Evolutionary conservation across 768 basidiomycete genomes (phyloP).

Genomic region (Rhodotorula taiwanensis): DNA sequence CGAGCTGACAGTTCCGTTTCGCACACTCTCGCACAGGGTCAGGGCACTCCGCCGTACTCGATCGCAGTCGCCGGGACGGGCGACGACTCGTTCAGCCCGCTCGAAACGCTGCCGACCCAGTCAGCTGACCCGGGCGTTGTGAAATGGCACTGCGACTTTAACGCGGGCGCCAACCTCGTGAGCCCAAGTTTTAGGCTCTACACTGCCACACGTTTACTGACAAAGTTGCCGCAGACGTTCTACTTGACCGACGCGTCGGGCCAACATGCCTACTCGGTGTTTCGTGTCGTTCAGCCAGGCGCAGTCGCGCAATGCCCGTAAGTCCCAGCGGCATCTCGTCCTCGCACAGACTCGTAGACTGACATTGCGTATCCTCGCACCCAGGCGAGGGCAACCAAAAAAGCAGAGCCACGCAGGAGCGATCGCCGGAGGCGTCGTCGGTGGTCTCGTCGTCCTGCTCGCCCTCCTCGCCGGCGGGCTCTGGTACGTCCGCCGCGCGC

Average conservation of each 20-base stretch:
- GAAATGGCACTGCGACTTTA: conserved; percentile 7
- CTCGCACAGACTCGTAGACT: too few relatives aligned
- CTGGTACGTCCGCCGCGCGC: conserved; percentile 4
- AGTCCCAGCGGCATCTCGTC: neutral
- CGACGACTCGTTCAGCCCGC: neutral
- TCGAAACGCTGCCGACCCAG: conserved; percentile 11
- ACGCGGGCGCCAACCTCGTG: neutral
- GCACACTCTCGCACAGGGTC: conserved; percentile 8
- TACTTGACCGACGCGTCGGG: conserved; percentile 1
- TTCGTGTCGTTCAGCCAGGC: conserved; percentile 13
- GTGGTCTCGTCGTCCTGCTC: conserved; percentile 11
- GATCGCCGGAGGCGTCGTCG: conserved; percentile 11
- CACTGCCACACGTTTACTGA: neutral
- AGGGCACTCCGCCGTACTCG: conserved; percentile 13
- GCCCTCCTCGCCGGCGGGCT: neutral
- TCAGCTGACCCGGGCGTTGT: neutral
- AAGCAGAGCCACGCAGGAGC: neutral
- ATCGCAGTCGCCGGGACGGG: conserved; percentile 8
- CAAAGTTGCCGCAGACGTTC: conserved; percentile 2
- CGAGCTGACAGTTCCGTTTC: neutral
- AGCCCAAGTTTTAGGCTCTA: neutral
- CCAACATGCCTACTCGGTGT: conserved; percentile 7
- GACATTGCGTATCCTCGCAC: too few relatives aligned
- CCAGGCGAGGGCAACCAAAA: conserved; percentile 20
- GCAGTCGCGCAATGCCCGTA: conserved; percentile 11